Evolutionary conservation across 2,329 filamentous ascomycete species (phyloP).

Genomic region (Stagonosporopsis vannaccii): DNA sequence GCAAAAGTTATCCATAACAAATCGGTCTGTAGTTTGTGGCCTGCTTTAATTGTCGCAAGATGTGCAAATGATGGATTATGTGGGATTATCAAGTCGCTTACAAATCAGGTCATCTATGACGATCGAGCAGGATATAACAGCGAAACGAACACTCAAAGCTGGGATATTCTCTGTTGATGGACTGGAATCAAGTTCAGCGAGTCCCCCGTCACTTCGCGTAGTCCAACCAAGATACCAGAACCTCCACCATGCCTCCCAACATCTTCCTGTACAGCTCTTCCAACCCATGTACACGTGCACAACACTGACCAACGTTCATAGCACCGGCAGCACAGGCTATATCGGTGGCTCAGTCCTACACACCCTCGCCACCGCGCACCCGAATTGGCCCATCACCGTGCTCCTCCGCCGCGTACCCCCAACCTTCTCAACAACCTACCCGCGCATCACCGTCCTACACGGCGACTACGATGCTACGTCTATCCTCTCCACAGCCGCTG

Average conservation of each 20-base stretch:
- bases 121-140: background rate
- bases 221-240: background rate
- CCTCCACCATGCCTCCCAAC: slow-evolving; percentile 37
- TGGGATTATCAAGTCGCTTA: background rate
- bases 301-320: slow-evolving; percentile 25
- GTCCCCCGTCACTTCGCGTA: background rate
- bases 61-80: background rate
- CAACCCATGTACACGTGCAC: background rate
- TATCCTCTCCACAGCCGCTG: slow-evolving; percentile 55
- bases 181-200: too few relatives aligned
- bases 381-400: slow-evolving; percentile 55
- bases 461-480: slow-evolving; percentile 57
- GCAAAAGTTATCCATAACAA: background rate
- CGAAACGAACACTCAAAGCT: background rate
- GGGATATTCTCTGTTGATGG: background rate
- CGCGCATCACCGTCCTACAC: slow-evolving; percentile 56
- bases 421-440: slow-evolving; percentile 42
- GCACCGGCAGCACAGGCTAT: slow-evolving; percentile 61
- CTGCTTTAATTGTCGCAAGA: background rate
- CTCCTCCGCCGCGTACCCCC: slow-evolving; percentile 52
- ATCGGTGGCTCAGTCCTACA: slow-evolving; percentile 63
- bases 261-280: slow-evolving; percentile 29
- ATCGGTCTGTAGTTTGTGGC: background rate
- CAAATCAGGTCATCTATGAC: background rate
- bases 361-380: slow-evolving; percentile 54